Evolutionary conservation across 257 asterid genomes (phyloP), one percentile per base, ranked within the genome.

Genomic region (Solanum chmielewskii): DNA sequence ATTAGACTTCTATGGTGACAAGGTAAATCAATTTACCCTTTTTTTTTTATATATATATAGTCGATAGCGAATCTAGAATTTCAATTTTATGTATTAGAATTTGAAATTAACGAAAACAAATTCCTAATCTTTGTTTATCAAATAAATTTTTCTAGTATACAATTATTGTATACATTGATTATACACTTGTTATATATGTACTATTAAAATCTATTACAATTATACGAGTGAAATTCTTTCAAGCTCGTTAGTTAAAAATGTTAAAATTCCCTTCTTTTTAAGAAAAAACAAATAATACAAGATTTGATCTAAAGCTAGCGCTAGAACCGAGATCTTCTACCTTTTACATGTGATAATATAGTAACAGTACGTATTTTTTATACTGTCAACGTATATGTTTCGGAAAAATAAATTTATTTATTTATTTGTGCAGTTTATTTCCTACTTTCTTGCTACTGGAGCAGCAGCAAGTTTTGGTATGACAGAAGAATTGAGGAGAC

Each of bases 391-490:
- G 1, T 13, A 73, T 35, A 20, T 5, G 1, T 18, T 71, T 25
- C 3, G 16, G 0, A 9, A 71, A 71, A 71, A 33, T 71, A 4
- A 70, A 7, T 14, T 70, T 16, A 16, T 73, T 35, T 35, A 9
- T 37, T 73, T 11, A 20, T 73, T 37, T 33, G 64, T 21, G 88
- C 86, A 93, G 95, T 73, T 85, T 14, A 78, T 89, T 16, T 86
- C 94, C 23, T 92, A 85, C 75, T 15, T 89, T 1, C 82, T 93
- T 15, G 92, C 90, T 0, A 90, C 94, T 0, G 94, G 92, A 4
- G 92, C 92, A 2, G 94, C 94, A 1, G 93, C 94, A 2, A 89
- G 93, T 42, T 89, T 92, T 83, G 94, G 91, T 1, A 56, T 90
- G 90, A 90, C 93, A 9, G 56, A 86, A 41, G 94, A 92, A 37